These are phyloP conservation scores for Clohesyomyces aquaticus DNA, from an alignment of 495 filamentous ascomycete genomes.

Conservation along the genomic window DNA sequence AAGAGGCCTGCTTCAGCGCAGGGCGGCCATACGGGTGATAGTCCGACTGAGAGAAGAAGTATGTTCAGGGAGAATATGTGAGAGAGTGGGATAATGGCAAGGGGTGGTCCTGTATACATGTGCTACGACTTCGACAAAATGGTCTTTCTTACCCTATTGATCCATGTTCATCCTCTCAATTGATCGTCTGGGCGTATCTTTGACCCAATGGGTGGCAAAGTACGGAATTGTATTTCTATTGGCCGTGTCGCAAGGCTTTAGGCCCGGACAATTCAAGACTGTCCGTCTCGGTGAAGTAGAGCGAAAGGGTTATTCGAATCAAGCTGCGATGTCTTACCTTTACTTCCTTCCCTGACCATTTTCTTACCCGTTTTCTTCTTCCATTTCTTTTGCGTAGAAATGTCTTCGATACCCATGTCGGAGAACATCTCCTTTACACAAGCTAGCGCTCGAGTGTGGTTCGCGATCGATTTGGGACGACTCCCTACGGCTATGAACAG, in stretches of 20 bases:
- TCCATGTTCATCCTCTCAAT: neutral
- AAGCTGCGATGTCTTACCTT: neutral
- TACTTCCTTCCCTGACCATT: neutral
- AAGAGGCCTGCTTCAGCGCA: constrained; percentile 39
- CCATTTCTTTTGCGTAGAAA: constrained; percentile 11
- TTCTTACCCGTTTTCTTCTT: neutral
- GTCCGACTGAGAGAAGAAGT: constrained; percentile 58
- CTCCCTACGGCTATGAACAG: neutral
- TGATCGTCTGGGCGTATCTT: neutral
- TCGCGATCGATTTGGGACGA: neutral
- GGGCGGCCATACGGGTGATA: constrained; percentile 48
- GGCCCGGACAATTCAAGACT: neutral
- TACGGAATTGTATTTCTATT: neutral
- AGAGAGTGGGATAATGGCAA: neutral
- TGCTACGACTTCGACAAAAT: neutral
- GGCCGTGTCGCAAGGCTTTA: neutral
- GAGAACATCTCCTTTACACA: neutral
- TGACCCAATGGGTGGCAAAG: neutral
- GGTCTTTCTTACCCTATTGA: neutral
- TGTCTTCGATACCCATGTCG: neutral
- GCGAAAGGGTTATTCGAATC: constrained; percentile 11
- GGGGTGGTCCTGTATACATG: neutral
- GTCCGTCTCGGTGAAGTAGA: neutral
- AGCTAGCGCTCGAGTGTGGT: neutral
- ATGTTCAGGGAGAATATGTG: constrained; percentile 59